Base-by-base conservation (phyloP, 1,284 basidiomycete genomes). In the Ustilago tritici region DNA sequence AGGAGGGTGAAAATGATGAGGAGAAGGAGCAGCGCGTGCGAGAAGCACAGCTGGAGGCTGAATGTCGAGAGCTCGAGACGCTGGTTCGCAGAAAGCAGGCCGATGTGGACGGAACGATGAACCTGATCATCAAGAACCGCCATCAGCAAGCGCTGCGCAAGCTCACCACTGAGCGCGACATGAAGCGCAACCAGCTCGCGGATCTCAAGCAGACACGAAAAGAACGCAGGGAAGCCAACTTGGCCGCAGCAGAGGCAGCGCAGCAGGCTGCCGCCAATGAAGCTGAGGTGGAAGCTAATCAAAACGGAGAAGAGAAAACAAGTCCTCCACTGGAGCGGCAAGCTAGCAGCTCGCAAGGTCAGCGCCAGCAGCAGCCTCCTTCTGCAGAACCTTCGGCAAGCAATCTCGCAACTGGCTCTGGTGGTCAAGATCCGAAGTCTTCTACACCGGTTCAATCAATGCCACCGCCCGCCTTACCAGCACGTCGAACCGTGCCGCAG, bases 1-100 rank as follows among this genome's bases (percentile, higher is more conserved):
- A 92, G 88, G 56, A 84, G 68, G 67, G 83, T 50, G 85, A 86
- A 49, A 84, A 82, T 32, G 82, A 82, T 53, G 82, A 81, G 38
- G 79, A 82, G 64, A 78, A 80, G 54, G 84, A 86, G 56, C 69
- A 70, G 41, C 72, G 84, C 4, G 82, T 84, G 19, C 79, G 84
- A 53, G 82, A 84, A 66, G 75, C 79, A 34, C 84, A 86, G 64
- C 73, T 86, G 23, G 84, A 84, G 61, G 83, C 82, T 3, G 84
- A 85, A 54, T 84, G 81, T 53, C 70, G 76, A 35, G 84, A 86
- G 62, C 85, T 86, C 60, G 84, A 86, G 50, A 78, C 75, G 40
- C 71, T 84, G 36, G 78, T 86, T 23, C 79, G 77, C 46, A 68
- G 80, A 12, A 85, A 85, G 70, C 80, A 82, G 73, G 70, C 77